These are phyloP conservation scores for Lojkania enalia DNA, from an alignment of 2,329 filamentous ascomycete species.

Conservation along the genomic window DNA sequence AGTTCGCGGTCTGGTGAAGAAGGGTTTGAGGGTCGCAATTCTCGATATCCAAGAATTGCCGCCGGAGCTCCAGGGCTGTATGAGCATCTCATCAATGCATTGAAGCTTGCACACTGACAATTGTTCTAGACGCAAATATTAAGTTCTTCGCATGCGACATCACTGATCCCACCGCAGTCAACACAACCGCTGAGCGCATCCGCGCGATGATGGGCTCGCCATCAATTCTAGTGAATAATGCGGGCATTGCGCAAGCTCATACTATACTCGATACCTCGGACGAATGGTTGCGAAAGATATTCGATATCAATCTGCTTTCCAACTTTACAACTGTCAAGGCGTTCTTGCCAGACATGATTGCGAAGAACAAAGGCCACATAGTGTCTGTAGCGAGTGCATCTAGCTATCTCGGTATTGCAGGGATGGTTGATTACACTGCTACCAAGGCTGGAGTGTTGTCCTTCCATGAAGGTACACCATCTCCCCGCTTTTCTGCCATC, in stretches of 20 bases:
- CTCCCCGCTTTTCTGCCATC: neutral
- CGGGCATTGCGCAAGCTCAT: constrained; percentile 35
- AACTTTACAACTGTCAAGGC: constrained; percentile 41
- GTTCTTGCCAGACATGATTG: constrained; percentile 44
- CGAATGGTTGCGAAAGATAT: constrained; percentile 37
- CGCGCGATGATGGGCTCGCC: constrained; percentile 28
- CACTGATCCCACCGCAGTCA: constrained; percentile 32
- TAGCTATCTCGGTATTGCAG: constrained; percentile 52
- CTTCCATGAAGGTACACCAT: constrained; percentile 54
- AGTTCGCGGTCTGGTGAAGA: constrained; percentile 30
- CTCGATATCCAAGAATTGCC: constrained; percentile 40
- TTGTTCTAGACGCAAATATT: constrained; percentile 29
- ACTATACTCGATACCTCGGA: constrained; percentile 38
- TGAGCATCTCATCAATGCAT: constrained; percentile 5
- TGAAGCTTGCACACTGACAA: neutral
- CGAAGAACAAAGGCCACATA: constrained; percentile 54
- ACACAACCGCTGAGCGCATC: constrained; percentile 28
- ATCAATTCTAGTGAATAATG: constrained; percentile 44
- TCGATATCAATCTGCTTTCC: constrained; percentile 43
- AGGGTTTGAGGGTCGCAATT: constrained; percentile 37
- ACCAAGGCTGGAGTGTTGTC: constrained; percentile 57
- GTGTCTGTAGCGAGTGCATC: constrained; percentile 60
- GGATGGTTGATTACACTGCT: constrained; percentile 57
- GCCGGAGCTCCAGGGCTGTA: constrained; percentile 30
- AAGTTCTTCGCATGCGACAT: constrained; percentile 41